These are phyloP conservation scores for Cryptococcus depauperatus DNA, from an alignment of 1,284 basidiomycete genomes.

Conservation along the genomic window DNA sequence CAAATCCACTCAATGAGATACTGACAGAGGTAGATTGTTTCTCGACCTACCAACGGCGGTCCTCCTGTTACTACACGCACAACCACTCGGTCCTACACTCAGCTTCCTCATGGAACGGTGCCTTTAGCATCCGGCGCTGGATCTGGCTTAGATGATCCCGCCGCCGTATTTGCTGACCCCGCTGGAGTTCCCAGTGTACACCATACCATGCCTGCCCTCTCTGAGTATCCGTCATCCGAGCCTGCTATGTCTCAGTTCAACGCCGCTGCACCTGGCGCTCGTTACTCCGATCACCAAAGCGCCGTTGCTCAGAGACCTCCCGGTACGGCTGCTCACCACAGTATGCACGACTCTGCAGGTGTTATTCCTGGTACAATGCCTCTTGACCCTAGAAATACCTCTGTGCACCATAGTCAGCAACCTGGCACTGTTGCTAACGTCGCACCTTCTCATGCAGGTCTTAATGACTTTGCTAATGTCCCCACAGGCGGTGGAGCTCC, in stretches of 20 bases:
- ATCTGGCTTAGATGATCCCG: conserved; percentile 1
- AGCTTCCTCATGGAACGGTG: conserved; percentile 11
- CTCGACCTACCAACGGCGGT: conserved; percentile 20
- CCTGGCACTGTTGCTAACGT: conserved; percentile 8
- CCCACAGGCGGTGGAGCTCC: not conserved
- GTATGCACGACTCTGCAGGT: conserved; percentile 6
- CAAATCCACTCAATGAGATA: not conserved
- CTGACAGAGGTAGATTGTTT: conserved; percentile 21
- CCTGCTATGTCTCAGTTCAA: not conserved
- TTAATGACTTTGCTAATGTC: not conserved
- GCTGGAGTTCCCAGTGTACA: not conserved
- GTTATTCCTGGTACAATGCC: conserved; percentile 5
- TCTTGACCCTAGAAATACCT: conserved; percentile 9
- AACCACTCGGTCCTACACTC: conserved; percentile 26
- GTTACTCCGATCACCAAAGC: conserved; percentile 15
- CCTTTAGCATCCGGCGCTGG: conserved; percentile 4
- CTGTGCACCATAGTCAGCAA: conserved; percentile 7
- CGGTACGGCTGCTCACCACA: conserved; percentile 6
- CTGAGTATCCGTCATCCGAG: not conserved
- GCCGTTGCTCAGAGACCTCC: conserved; percentile 8
- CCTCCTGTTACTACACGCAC: conserved; percentile 27
- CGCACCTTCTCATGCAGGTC: not conserved
- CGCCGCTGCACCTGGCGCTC: conserved; percentile 5
- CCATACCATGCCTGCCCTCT: not conserved
- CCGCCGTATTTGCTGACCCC: conserved; percentile 7